phyloP scores from a whole-genome alignment of 2,329 filamentous ascomycete genomes.

The Fusarium chlamydosporum region DNA sequence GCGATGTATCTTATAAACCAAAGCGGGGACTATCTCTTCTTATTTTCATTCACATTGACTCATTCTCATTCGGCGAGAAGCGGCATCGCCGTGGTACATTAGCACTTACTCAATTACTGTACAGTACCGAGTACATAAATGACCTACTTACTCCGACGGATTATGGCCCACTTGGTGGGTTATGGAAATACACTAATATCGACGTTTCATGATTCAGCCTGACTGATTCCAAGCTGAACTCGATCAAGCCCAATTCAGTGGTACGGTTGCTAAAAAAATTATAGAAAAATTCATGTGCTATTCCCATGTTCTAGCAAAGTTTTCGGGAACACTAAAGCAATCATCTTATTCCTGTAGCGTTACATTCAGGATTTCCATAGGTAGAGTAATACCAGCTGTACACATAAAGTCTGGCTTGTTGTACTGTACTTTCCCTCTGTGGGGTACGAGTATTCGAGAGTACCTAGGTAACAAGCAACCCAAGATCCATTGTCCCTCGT shows the following conservation, averaged over 20 bases:
- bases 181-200: conserved; percentile 26
- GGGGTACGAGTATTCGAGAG: conserved; percentile 20
- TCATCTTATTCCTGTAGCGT: conserved; percentile 1
- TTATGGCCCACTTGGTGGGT: conserved; percentile 21
- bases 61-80: conserved; percentile 15
- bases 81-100: conserved; percentile 38
- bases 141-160: conserved; percentile 3
- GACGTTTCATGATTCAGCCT: conserved; percentile 41
- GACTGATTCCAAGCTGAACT: conserved; percentile 13
- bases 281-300: too few relatives aligned
- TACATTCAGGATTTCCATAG: conserved; percentile 1
- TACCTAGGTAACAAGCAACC: conserved; percentile 18
- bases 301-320: conserved; percentile 10
- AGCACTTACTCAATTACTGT: neutral
- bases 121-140: conserved; percentile 2
- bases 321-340: neutral
- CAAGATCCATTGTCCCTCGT: conserved; percentile 27
- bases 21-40: neutral
- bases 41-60: neutral
- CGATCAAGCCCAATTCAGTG: conserved; percentile 10
- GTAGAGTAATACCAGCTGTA: neutral
- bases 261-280: neutral
- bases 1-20: neutral
- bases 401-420: conserved; percentile 1
- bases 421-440: conserved; percentile 1